These are phyloP conservation scores for Metrosideros polymorpha DNA, from an alignment of 441 rosid species.

Conservation along the genomic window DNA sequence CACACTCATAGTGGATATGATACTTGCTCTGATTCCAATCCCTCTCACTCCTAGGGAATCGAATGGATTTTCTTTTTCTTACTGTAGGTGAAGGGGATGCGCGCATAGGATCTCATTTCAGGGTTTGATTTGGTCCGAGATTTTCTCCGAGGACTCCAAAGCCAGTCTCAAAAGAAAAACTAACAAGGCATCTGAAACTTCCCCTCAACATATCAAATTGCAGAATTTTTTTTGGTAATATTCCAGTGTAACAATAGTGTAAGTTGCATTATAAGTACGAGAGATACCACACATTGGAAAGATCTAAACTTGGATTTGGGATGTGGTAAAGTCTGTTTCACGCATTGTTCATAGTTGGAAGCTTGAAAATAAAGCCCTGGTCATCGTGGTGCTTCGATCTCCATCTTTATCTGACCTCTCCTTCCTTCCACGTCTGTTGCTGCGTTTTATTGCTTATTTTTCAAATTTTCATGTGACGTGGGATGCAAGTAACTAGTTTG, in stretches of 20 bases:
- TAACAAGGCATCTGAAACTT: neutral
- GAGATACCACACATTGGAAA: neutral
- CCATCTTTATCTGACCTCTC: neutral
- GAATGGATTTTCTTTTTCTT: neutral
- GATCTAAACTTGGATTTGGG: neutral
- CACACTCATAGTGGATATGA: neutral
- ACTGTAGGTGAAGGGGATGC: neutral
- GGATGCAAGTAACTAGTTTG: neutral
- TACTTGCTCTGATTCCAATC: conserved; percentile 17
- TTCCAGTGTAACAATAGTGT: neutral
- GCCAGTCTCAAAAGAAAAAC: neutral
- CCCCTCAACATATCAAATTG: neutral
- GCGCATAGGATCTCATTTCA: neutral
- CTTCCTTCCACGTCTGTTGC: neutral
- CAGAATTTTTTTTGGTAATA: neutral
- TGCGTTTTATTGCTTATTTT: neutral
- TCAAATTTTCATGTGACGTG: neutral
- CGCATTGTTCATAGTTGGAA: neutral
- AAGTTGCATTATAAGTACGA: neutral
- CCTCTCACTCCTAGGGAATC: conserved; percentile 1
- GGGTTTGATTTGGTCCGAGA: neutral
- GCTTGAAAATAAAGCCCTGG: neutral
- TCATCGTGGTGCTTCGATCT: neutral
- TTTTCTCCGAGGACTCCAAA: neutral
- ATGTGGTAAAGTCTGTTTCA: neutral